Evolutionary conservation across 176 grass and related monocot genomes (phyloP).

Genomic region (Oryza meyeriana): DNA sequence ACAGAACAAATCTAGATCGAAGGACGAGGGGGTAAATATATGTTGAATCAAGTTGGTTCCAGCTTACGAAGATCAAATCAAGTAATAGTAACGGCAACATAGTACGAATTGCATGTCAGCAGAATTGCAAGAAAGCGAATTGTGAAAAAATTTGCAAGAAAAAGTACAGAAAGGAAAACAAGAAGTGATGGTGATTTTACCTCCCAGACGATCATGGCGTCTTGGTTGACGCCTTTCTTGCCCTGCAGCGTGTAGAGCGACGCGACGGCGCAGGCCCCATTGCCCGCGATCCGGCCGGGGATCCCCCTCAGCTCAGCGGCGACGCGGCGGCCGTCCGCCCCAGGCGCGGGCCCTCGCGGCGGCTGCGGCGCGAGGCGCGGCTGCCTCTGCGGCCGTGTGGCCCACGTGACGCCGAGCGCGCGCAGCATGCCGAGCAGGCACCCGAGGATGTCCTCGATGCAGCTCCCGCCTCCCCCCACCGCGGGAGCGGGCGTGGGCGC

Average conservation of each 20-base stretch:
- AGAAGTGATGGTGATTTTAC: conserved; percentile 34
- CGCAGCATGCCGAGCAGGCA: conserved; percentile 53
- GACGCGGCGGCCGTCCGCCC: conserved; percentile 11
- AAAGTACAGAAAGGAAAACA: conserved; percentile 14
- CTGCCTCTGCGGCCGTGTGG: conserved; percentile 36
- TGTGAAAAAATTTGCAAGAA: background rate
- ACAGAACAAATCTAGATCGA: conserved; percentile 25
- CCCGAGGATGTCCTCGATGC: conserved; percentile 44
- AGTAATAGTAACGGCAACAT: conserved; percentile 1
- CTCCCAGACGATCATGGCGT: conserved; percentile 97
- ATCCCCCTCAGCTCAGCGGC: conserved; percentile 48
- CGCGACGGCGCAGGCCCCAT: conserved; percentile 61
- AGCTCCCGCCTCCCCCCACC: background rate
- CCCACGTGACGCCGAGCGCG: conserved; percentile 58
- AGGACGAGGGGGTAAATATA: background rate
- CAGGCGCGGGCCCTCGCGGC: background rate
- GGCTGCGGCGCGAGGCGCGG: conserved; percentile 19
- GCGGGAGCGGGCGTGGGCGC: background rate
- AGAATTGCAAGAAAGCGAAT: conserved; percentile 1
- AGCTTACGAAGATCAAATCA: conserved; percentile 30
- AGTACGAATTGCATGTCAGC: conserved; percentile 4
- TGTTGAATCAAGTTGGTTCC: conserved; percentile 1
- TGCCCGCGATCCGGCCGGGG: conserved; percentile 67
- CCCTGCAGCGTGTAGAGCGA: conserved; percentile 90
- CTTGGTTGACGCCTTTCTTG: conserved; percentile 90